Base-by-base conservation (phyloP, 805 yeast species). In the Saturnispora quitensis region DNA sequence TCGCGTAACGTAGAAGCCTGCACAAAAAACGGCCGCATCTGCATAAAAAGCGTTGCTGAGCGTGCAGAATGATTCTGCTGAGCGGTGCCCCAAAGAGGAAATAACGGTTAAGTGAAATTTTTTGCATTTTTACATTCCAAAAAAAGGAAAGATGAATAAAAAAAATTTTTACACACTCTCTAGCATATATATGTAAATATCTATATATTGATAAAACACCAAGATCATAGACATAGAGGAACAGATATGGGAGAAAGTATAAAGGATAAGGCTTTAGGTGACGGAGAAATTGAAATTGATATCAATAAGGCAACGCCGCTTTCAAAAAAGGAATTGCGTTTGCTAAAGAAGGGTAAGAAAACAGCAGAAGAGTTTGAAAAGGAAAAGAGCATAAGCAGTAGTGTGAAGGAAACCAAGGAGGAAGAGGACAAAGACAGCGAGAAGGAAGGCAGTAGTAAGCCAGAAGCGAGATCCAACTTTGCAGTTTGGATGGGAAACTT, bases 401-500 rank as follows among this genome's bases (percentile, higher is more conserved):
- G n/a, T 47, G 45, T 13, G 15, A 31, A 47, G 46, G 48, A 49
- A 58, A 58, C 59, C 17, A 35, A 17, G 17, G 33, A 17, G 28
- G 10, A 10, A 28, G 42, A 24, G 20, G 28, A 12, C 4, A 20
- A 33, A 10, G 47, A 66, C 3, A 60, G 62, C 27, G 68, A 67
- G 50, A 61, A 56, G 24, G 63, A 60, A 25, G 69, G 61, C 18
- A 63, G 60, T n/a, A 65, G 58, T 44, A 50, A 53, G 18, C 53
- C 56, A 1, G 50, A 52, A 55, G 52, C 63, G 5, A 73, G 73
- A 62, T 75, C 83, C 4, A 78, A 75, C 50, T 78, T 70, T 60
- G 95, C 95, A 44, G 93, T 89, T 35, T 93, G 99, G 99, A 78
- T 93, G 45, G 99, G 99, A 43, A 93, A 93, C 65, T 69, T 93